A percentile compares a stretch with the other conserved stretches of the same genome.
These are phyloP conservation scores for Fusarium ambrosium DNA, from an alignment of 2,329 filamentous ascomycete genomes.

Conservation along the genomic window DNA sequence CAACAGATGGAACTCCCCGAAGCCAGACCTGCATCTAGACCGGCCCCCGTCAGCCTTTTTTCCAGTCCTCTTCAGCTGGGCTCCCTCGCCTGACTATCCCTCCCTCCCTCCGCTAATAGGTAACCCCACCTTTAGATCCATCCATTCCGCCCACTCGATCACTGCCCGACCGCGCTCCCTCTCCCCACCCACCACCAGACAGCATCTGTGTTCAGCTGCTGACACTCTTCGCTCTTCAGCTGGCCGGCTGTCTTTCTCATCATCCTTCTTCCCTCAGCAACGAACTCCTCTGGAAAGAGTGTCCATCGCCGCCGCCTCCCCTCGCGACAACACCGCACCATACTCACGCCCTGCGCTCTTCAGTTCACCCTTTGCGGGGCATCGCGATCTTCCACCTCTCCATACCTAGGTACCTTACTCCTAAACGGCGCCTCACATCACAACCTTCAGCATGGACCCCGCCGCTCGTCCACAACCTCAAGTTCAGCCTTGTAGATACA, in stretches of 20 bases:
- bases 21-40: background rate
- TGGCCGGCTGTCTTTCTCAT: background rate
- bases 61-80: conserved; percentile 26
- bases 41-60: background rate
- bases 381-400: conserved; percentile 23
- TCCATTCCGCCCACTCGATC: conserved; percentile 16
- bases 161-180: conserved; percentile 12
- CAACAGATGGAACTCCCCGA: background rate
- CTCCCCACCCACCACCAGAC: conserved; percentile 24
- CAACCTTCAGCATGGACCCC: conserved; percentile 37
- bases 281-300: background rate
- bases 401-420: background rate
- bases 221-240: conserved; percentile 19
- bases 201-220: conserved; percentile 25
- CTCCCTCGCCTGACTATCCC: conserved; percentile 20
- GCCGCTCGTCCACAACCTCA: conserved; percentile 61
- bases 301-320: conserved; percentile 2
- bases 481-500: conserved; percentile 96
- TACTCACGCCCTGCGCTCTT: background rate
- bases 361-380: conserved; percentile 33
- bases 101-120: background rate
- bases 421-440: conserved; percentile 8
- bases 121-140: conserved; percentile 37
- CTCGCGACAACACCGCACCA: background rate
- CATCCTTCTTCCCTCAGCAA: background rate